These are phyloP conservation scores for Guyanaporus albipodus DNA, from an alignment of 768 basidiomycete genomes.

Conservation along the genomic window DNA sequence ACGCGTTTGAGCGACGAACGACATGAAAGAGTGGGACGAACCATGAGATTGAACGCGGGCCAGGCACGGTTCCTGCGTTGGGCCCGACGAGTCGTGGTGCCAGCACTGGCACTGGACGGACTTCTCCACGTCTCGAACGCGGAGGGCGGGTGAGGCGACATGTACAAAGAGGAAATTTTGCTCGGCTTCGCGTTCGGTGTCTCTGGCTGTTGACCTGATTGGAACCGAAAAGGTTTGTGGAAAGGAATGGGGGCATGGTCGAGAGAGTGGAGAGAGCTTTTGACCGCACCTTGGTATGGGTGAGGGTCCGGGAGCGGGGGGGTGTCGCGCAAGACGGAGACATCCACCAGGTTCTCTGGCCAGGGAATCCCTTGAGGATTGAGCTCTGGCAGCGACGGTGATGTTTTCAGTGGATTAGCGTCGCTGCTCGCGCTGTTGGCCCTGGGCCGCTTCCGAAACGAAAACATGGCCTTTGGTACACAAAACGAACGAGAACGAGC, in stretches of 20 bases:
- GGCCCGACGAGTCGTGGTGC: slow-evolving; percentile 45
- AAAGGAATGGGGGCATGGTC: slow-evolving; percentile 61
- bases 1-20: slow-evolving; percentile 2
- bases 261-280: slow-evolving; percentile 57
- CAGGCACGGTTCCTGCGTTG: slow-evolving; percentile 64
- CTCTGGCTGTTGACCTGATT: slow-evolving; percentile 37
- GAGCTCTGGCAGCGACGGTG: slow-evolving; percentile 78
- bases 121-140: slow-evolving; percentile 58
- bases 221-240: slow-evolving; percentile 73
- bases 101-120: slow-evolving; percentile 30
- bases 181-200: slow-evolving; percentile 32
- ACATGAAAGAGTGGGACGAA: slow-evolving; percentile 28
- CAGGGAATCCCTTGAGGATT: slow-evolving; percentile 73
- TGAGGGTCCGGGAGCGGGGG: slow-evolving; percentile 29
- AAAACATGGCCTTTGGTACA: slow-evolving; percentile 53
- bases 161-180: slow-evolving; percentile 69
- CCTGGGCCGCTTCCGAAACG: slow-evolving; percentile 62
- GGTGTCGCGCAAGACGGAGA: slow-evolving; percentile 56
- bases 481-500: slow-evolving; percentile 24
- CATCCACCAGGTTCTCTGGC: slow-evolving; percentile 80
- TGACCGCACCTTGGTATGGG: slow-evolving; percentile 62
- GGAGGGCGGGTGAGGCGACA: slow-evolving; percentile 52
- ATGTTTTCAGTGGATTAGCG: slow-evolving; percentile 54
- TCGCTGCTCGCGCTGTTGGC: slow-evolving; percentile 39
- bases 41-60: slow-evolving; percentile 87